Percentiles rank a stretch among this genome's conserved stretches.
These are phyloP conservation scores for Solanum sitiens DNA, from an alignment of 257 asterid genomes.

Conservation along the genomic window DNA sequence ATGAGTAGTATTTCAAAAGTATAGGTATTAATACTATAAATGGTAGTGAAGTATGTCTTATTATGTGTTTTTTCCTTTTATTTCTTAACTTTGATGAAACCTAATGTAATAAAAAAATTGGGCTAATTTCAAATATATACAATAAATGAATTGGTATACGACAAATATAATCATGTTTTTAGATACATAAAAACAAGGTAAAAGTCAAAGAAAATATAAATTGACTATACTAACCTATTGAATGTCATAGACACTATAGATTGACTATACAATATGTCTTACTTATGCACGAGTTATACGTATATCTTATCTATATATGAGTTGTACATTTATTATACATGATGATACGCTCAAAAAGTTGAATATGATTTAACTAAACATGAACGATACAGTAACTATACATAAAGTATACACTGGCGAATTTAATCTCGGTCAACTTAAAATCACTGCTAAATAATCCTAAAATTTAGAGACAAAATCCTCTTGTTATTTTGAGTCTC, in stretches of 20 bases:
- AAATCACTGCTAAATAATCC: not conserved
- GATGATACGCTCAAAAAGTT: too few relatives aligned
- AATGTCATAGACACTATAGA: not conserved
- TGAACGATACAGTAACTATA: not conserved
- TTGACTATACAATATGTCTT: not conserved
- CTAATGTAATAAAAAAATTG: too few relatives aligned
- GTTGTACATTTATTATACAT: not conserved
- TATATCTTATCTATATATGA: too few relatives aligned
- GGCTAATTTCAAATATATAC: not conserved
- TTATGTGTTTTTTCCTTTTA: not conserved
- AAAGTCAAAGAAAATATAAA: not conserved
- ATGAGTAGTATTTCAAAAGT: not conserved
- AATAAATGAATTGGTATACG: not conserved
- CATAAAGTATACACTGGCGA: too few relatives aligned
- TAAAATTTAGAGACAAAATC: not conserved
- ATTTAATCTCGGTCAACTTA: too few relatives aligned
- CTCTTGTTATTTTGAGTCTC: not conserved
- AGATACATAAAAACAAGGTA: too few relatives aligned
- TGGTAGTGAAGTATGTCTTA: not conserved
- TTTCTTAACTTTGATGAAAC: not conserved
- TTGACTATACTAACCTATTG: not conserved
- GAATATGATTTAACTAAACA: too few relatives aligned
- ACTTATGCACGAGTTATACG: not conserved
- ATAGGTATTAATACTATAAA: too few relatives aligned
- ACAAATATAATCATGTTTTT: not conserved